phyloP scores from a whole-genome alignment of 176 grass and related monocot species.

The Raddia distichophylla region DNA sequence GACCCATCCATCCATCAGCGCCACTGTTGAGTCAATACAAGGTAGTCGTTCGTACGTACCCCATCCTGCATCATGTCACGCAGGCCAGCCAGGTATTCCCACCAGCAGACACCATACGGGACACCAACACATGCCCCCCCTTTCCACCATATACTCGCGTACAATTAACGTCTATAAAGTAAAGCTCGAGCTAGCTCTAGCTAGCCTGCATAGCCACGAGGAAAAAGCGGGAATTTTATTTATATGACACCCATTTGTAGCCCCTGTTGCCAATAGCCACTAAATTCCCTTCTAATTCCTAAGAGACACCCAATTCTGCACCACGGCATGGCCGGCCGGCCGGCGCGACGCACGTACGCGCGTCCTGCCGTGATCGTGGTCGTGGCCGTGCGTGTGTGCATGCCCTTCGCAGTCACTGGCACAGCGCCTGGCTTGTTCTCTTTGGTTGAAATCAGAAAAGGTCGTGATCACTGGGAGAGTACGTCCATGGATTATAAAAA shows the following conservation, averaged over 20 bases:
- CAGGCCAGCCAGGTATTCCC: background rate
- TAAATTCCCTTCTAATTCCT: too few species aligned
- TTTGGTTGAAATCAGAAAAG: too few species aligned
- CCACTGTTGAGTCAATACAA: background rate
- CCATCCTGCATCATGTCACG: background rate
- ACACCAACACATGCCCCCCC: background rate
- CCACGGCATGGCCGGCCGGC: background rate
- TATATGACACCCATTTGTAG: too few species aligned
- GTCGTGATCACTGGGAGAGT: too few species aligned
- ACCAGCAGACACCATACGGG: background rate
- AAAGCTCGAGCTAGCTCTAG: background rate
- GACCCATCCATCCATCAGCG: background rate
- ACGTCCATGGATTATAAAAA: too few species aligned
- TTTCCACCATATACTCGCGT: background rate
- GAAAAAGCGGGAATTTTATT: too few species aligned
- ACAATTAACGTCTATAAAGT: background rate
- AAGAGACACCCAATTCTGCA: too few species aligned
- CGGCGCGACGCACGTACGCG: too few species aligned
- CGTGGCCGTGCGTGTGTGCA: background rate
- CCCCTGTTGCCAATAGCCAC: too few species aligned
- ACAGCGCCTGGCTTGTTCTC: background rate
- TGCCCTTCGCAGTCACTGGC: background rate
- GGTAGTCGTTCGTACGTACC: background rate
- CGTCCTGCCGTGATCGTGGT: background rate
- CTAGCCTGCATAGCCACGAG: background rate